Evolutionary conservation across 2,329 filamentous ascomycete species (phyloP), one percentile per base, ranked within the genome.

Genomic region (Fusarium guadeloupense): DNA sequence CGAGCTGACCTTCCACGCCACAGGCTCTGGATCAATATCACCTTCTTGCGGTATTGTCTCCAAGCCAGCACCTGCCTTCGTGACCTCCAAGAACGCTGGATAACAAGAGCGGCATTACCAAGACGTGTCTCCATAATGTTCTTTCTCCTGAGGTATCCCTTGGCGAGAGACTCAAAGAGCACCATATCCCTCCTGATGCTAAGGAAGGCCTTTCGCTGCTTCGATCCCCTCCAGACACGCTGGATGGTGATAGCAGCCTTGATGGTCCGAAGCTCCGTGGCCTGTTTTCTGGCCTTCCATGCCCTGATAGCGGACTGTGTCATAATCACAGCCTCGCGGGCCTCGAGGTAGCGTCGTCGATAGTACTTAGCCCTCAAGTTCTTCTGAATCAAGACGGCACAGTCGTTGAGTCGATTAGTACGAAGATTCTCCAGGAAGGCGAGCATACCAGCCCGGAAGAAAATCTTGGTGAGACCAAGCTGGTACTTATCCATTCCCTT

Each of bases 361-460:
- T 97, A 97, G 79, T 96, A 98, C 77, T 96, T 97, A 75, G 92
- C 93, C 64, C 89, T 90, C 51, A 99, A 80, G 72, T 99, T 99
- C 88, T 99, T 99, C 78, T 99, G 95, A 52, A 99, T 99, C 88
- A 99, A 91, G 69, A 96, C 91, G 12, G 95, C 95, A 67, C 93
- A 96, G 66, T 93, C 91, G 74, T 96, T 98, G 73, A 99, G 84
- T 55, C 93, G 89, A 65, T 84, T 92, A 12, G 95, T 97, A 55
- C 95, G 88, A 64, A 97, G 83, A 67, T 97, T 97, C 78, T 99
- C 95, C 44, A 99, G 81, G 80, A 97, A 97, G 7, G 95, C 95
- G 69, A 99, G 88, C 95, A 99, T 99, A 76, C 95, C 95, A 51
- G 95, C 95, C 58, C 95, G 90, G 87, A 99, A 99, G 81, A 99